These are phyloP conservation scores for Aspergillus sp. DNA, from an alignment of 2,329 filamentous ascomycete genomes.

Conservation along the genomic window DNA sequence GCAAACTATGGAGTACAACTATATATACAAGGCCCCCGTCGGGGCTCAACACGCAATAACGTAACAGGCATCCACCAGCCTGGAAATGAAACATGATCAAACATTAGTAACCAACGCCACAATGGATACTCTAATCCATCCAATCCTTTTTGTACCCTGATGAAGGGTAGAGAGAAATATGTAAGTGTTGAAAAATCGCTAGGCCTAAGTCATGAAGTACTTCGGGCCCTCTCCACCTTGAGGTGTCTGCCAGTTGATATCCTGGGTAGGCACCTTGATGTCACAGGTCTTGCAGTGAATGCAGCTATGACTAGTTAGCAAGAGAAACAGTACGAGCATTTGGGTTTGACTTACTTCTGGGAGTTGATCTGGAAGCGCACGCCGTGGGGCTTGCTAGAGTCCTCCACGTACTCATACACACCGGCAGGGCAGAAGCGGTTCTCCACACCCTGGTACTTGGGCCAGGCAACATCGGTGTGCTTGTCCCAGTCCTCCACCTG, in stretches of 20 bases:
- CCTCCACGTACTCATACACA: slow-evolving; percentile 97
- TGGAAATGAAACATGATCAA: not conserved
- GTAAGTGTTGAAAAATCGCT: not conserved
- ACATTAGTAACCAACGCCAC: slow-evolving; percentile 6
- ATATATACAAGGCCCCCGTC: not conserved
- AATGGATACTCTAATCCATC: not conserved
- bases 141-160: not conserved
- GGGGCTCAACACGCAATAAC: not conserved
- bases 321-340: not conserved
- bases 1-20: not conserved
- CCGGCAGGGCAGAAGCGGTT: slow-evolving; percentile 96
- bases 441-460: slow-evolving; percentile 86
- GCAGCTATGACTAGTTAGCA: slow-evolving; percentile 62
- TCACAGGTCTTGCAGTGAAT: slow-evolving; percentile 99
- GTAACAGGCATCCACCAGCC: not conserved
- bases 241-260: slow-evolving; percentile 96
- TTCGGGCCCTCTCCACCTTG: slow-evolving; percentile 81
- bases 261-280: slow-evolving; percentile 95
- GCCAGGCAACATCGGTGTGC: slow-evolving; percentile 81
- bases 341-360: slow-evolving; percentile 76
- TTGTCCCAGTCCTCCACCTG: slow-evolving; percentile 94
- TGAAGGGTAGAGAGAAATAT: not conserved
- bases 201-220: slow-evolving; percentile 60
- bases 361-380: slow-evolving; percentile 97
- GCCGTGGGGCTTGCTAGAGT: slow-evolving; percentile 79